Percentiles rank a stretch among this genome's conserved stretches.
Conservation (phyloP, 208 protist species). For the Leptomonas pyrrhocoris region DNA sequence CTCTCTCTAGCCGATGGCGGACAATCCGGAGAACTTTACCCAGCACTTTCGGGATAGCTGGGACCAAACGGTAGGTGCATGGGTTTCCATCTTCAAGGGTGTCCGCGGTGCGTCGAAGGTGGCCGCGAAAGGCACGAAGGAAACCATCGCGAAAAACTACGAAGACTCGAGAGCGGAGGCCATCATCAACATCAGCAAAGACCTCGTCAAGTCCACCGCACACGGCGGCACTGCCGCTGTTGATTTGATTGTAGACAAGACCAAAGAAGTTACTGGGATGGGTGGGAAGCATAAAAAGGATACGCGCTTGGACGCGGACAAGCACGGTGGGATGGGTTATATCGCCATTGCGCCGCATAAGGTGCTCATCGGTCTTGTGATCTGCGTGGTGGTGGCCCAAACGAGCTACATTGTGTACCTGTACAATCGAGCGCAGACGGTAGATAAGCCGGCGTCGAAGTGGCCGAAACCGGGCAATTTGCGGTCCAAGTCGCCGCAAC, state of each 20-base stretch:
- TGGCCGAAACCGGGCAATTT: slow-evolving; percentile 13
- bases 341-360: slow-evolving; percentile 18
- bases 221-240: slow-evolving; percentile 16
- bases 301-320: not conserved
- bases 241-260: slow-evolving; percentile 20
- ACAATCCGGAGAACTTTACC: slow-evolving; percentile 17
- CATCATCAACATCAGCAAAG: slow-evolving; percentile 25
- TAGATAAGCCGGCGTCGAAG: slow-evolving; percentile 23
- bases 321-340: not conserved
- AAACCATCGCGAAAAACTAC: slow-evolving; percentile 16
- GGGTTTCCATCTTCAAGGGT: slow-evolving; percentile 25
- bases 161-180: slow-evolving; percentile 25
- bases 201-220: slow-evolving; percentile 18
- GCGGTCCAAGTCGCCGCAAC: slow-evolving; percentile 9
- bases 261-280: slow-evolving; percentile 9
- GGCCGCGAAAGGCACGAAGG: slow-evolving; percentile 20
- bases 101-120: slow-evolving; percentile 15
- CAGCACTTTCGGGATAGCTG: slow-evolving; percentile 29
- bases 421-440: slow-evolving; percentile 12
- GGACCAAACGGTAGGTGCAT: slow-evolving; percentile 29
- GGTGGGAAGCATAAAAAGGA: not conserved
- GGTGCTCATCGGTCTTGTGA: slow-evolving; percentile 24
- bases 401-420: slow-evolving; percentile 34
- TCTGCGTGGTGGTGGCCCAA: slow-evolving; percentile 28
- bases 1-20: slow-evolving; percentile 7